Evolutionary conservation across 192 early-diverging fungal species (phyloP), one percentile per base, ranked within the genome.

Genomic region (Phycomyces blakesleeanus): DNA sequence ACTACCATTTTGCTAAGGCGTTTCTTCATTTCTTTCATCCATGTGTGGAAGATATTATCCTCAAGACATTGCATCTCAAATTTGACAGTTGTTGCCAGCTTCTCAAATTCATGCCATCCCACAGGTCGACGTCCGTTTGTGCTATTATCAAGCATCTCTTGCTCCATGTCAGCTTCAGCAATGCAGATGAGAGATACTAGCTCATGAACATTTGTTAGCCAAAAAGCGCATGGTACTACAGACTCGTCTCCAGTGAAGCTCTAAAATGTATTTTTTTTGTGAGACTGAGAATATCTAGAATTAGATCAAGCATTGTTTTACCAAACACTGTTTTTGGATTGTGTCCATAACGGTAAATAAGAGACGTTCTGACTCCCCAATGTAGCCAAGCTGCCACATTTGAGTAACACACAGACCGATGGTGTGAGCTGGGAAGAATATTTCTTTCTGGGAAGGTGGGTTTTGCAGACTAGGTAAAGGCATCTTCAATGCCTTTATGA

Each of bases 1-100:
- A 98, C 91, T 63, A 95, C 91, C 85, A 97, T 92, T 81, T 95
- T 94, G 59, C 79, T 81, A 21, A 99, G 81, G 8, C 91, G 85
- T 79, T 97, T 98, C 76, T 97, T 95, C 66, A 97, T 82, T 55
- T 95, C 92, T 75, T 94, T 96, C 86, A 97, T 92, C 96, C 96
- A 98, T 20, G 92, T 93, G 78, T 94, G 93, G 84, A 94, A 98
- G 61, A 98, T 96, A 57, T 96, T 93, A 38, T 92, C 87, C 55
- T 98, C 83, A 25, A 98, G 75, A 62, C 91, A 86, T 74, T 99
- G 91, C 26, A 98, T 78, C 56, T 97, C 94, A 74, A 84, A 88
- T 71, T 92, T 90, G 57, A 94, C 87, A 21, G 92, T 91, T 55
- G 89, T 87, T 56, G 97, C 87, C 2, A 89, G 75, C 53, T 89